Base-by-base conservation (phyloP, 2,329 filamentous ascomycete species). In the Aspergillus puulaauensis region DNA sequence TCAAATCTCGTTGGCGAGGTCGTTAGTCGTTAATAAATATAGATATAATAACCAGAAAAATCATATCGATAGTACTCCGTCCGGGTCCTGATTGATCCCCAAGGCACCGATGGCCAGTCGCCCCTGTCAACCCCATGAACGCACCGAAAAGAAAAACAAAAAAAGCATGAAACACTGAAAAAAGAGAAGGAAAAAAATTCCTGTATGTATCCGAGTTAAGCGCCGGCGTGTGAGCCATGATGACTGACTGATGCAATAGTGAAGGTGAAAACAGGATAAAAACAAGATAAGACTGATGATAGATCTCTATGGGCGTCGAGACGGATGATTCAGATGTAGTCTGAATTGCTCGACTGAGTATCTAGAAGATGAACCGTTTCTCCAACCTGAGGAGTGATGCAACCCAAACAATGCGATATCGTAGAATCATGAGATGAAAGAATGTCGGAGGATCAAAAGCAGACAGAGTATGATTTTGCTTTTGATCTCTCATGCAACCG, bases 381-480 rank as follows among this genome's bases (percentile, higher is more conserved):
- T 39, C 47, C 47, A 47, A 23, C 39, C 44, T 7, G 31, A 41
- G 39, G 27, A 33, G 27, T 19, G 43, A 59, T 52, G 54, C 54
- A 51, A 43, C 23, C 52, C 50, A 44, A 51, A 46, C 17, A 50
- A 52, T 51, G 35, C 45, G 31, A 37, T 37, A 59, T 46, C 43
- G 46, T 47, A 52, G 51, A 43, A 23, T 43, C 41, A 21, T 48
- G 23, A 47, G 44, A 27, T 45, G 43, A 40, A 12, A 23, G 21
- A 39, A 44, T 52, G n/a, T 31, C 21, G 37, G 17, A 15, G 24
- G 17, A 15, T 54, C n/a, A 24, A 45, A 23, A 44, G 27, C 21
- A 39, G 24, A 39, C 27, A 19, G 27, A 40, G 12, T 24, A 11
- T 56, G 21, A 7, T 62, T 69, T 63, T 67, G 63, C 63, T 67